Base-by-base conservation (phyloP, 2,329 filamentous ascomycete species). In the Rosellinia necatrix region DNA sequence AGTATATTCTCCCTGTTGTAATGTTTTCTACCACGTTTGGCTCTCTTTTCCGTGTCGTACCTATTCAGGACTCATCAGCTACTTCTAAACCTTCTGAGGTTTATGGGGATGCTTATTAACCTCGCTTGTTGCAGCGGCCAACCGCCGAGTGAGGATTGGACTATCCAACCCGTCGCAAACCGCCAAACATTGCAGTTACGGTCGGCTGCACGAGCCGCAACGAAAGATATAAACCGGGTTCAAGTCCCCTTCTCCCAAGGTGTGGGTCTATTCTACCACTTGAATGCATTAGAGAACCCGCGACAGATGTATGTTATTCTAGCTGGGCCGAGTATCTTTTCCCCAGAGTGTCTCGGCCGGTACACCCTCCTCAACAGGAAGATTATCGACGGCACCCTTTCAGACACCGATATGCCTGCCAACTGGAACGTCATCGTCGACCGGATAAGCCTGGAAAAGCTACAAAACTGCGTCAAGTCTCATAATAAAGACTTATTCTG, bases 381-480 rank as follows among this genome's bases (percentile, higher is more conserved):
- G 12, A 2, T 48, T 25, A 7, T 48, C n/a, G 13, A 48, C 4
- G 30, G 38, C 6, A 42, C 30, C 3, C n/a, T 35, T 8, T 9
- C 35, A 21, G 17, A 48, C 24, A 19, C 19, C 12, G 35, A 21
- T 2, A 21, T 49, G 19, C 17, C 47, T 1, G 24, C 21, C 4
- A 49, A 49, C 35, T 49, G 47, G 47, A 41, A 41, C 13, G 19
- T 49, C 12, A 2, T 49, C 4, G 47, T 49, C 10, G 17, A 30
- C 1, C 15, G 24, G 13, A 0, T 30, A 2, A 41, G 35, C 6
- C 13, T 49, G 9, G 27, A 17, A 12, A 32, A 15, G 4, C 37
- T 49, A 12, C 10, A 41, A 4, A 9, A 12, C 35, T 30, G 35
- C 47, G 1, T n/a, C 1, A 17, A 1, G 3, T 2, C n/a, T 6